Evolutionary conservation across 768 basidiomycete species (phyloP), one percentile per base, ranked within the genome.

Genomic region (Kwoniella dendrophila): DNA sequence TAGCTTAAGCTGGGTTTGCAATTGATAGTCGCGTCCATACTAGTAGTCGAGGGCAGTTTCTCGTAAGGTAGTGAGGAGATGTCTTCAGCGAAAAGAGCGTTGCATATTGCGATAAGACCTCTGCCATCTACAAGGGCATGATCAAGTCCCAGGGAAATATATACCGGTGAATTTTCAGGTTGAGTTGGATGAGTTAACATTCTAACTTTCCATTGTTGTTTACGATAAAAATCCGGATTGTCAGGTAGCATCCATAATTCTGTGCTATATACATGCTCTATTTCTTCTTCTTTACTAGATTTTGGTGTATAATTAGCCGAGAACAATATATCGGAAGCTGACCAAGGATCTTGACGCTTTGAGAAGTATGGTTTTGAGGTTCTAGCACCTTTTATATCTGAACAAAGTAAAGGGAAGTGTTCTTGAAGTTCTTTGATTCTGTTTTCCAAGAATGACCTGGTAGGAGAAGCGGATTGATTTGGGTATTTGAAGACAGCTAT

Each of bases 51-150:
- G 3, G 40, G 40, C 4, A 59, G 43, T 24, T 48, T 59, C 27
- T 66, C 65, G 38, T 38, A 59, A 16, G 65, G 65, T n/a, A 66
- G 22, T 12, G 30, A 30, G 4, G 56, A 58, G 43, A 64, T 64
- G 26, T 64, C 63, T 32, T 58, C 38, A 5, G 50, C 26, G 4
- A 62, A 22, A 12, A 66, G 56, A 16, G 29, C 30, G 6, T 49
- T 12, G 18, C 54, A 26, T 12, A 66, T 55, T 10, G 11, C 18
- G 3, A 62, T 5, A 11, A 56, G 22, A 5, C 65, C 65, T 43
- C 27, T 49, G 20, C 65, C 65, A 26, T 66, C 65, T 3, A 38
- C 43, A 38, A 58, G 33, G 33, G 57, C 43, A 29, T 66, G 65
- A 43, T 66, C 59, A 16, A 48, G 32, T 10, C 49, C 22, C 26